phyloP scores from a whole-genome alignment of 176 grass and related monocot species.

The Carex myosuroides region DNA sequence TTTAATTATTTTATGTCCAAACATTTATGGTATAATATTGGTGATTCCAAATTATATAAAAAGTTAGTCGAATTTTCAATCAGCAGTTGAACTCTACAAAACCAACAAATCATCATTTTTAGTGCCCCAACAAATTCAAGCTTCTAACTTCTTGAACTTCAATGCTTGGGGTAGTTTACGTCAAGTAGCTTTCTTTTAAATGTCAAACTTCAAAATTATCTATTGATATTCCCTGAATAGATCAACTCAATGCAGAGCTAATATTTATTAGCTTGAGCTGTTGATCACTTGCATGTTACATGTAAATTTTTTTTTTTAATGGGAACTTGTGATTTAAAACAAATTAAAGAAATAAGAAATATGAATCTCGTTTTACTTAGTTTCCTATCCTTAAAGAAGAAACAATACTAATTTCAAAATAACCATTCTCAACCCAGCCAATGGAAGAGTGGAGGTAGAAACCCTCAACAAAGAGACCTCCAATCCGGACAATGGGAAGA shows the following conservation, averaged over 20 bases:
- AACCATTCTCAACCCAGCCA: constrained; percentile 20
- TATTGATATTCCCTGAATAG: not conserved
- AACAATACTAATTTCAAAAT: constrained; percentile 15
- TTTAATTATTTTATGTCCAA: not conserved
- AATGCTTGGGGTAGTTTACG: not conserved
- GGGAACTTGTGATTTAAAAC: not conserved
- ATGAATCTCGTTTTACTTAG: not conserved
- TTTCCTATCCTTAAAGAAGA: not conserved
- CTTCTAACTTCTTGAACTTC: not conserved
- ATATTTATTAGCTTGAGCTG: not conserved
- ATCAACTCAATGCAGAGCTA: not conserved
- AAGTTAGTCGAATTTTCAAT: not conserved
- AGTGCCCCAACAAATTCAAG: not conserved
- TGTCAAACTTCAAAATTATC: not conserved
- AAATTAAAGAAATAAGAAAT: not conserved
- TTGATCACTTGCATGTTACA: not conserved
- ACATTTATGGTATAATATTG: not conserved
- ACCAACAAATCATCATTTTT: not conserved
- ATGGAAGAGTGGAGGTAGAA: constrained; percentile 15
- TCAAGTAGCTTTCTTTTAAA: not conserved
- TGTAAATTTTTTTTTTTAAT: not conserved
- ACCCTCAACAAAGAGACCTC: constrained; percentile 34
- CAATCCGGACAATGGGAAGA: constrained; percentile 54
- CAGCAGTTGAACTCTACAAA: not conserved
- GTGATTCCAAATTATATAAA: not conserved